A percentile compares a stretch with the other conserved stretches of the same genome.
Evolutionary conservation across 768 basidiomycete genomes (phyloP).

Genomic region (Trametes gibbosa): DNA sequence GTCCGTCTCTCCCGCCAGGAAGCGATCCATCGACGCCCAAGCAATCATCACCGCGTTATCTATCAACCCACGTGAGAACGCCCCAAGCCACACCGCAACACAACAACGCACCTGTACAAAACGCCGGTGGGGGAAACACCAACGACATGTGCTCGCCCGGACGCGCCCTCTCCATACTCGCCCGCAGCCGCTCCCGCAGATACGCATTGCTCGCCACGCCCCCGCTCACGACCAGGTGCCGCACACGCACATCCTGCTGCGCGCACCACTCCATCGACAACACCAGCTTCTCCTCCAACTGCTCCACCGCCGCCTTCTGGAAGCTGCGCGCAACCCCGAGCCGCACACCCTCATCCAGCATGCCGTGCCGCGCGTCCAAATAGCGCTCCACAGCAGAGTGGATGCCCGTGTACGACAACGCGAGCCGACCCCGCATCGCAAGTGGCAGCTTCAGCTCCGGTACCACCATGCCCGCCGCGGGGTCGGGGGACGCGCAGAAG

Average conservation of each 20-base stretch:
- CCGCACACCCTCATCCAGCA: conserved; percentile 38
- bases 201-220: conserved; percentile 88
- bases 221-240: conserved; percentile 78
- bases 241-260: conserved; percentile 41
- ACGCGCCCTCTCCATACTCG: conserved; percentile 28
- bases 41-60: conserved; percentile 98
- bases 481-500: conserved; percentile 46
- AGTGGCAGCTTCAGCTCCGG: conserved; percentile 8
- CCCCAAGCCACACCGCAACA: neutral
- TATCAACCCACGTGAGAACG: conserved; percentile 27
- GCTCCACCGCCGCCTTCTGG: conserved; percentile 66
- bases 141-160: conserved; percentile 40
- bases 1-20: conserved; percentile 59
- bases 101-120: conserved; percentile 72
- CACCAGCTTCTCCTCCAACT: conserved; percentile 72
- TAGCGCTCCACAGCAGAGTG: conserved; percentile 67
- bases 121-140: conserved; percentile 68
- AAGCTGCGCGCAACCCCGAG: conserved; percentile 65
- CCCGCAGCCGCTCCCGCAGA: conserved; percentile 45
- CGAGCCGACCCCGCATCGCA: conserved; percentile 50
- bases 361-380: conserved; percentile 43
- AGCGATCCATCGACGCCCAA: conserved; percentile 85
- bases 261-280: conserved; percentile 49
- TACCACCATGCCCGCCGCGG: neutral
- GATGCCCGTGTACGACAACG: conserved; percentile 80